A percentile compares a stretch with the other conserved stretches of the same genome.
Conservation (phyloP, 106 monocot species). For the Xerophyta viscosa region DNA sequence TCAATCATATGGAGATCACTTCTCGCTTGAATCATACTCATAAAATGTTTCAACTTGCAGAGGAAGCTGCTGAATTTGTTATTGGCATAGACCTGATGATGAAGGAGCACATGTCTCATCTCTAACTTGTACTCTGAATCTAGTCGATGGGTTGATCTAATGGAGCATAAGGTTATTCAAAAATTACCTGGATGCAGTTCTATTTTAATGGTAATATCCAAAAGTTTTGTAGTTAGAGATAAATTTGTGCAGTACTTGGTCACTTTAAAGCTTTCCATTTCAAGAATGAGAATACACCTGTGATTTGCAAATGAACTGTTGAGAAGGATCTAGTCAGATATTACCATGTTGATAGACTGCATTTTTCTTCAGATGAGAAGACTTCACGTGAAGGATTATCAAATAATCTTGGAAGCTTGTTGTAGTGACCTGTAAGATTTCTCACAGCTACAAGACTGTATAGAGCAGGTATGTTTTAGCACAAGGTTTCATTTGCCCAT, state of each 20-base stretch:
- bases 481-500: too few relatives aligned
- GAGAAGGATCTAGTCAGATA: too few relatives aligned
- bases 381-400: too few relatives aligned
- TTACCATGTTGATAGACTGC: too few relatives aligned
- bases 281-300: too few relatives aligned
- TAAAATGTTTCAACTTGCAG: conserved; percentile 12
- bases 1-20: conserved; percentile 29
- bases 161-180: conserved; percentile 21
- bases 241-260: conserved; percentile 6
- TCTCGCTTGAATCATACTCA: conserved; percentile 23
- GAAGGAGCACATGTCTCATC: conserved; percentile 26
- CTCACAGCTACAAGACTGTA: too few relatives aligned
- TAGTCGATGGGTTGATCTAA: conserved; percentile 29
- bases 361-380: too few relatives aligned
- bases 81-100: conserved; percentile 15
- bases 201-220: conserved; percentile 13
- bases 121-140: conserved; percentile 33
- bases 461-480: too few relatives aligned
- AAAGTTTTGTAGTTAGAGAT: conserved; percentile 15
- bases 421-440: too few relatives aligned
- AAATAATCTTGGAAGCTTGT: too few relatives aligned
- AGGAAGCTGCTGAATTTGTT: conserved; percentile 3
- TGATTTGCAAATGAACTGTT: too few relatives aligned
- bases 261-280: too few relatives aligned
- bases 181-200: conserved; percentile 35